These are phyloP conservation scores for Azolla pinnata DNA, from an alignment of 75 land plant genomes.

Conservation along the genomic window DNA sequence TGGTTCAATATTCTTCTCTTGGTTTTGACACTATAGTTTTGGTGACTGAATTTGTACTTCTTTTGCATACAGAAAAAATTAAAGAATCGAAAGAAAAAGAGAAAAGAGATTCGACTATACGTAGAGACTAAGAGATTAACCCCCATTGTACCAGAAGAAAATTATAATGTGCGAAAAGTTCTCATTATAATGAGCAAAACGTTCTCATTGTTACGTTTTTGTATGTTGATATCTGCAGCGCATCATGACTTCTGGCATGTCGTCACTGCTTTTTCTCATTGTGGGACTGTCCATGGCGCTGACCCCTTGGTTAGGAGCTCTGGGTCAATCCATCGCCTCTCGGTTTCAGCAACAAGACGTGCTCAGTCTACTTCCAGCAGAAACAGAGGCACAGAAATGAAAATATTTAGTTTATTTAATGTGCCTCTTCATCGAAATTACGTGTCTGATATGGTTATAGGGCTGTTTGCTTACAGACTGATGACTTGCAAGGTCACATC, in stretches of 20 bases:
- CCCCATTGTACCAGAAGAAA: not conserved
- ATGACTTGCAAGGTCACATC: constrained; percentile 94
- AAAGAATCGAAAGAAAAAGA: too few relatives aligned
- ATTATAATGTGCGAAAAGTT: too few relatives aligned
- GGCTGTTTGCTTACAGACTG: constrained; percentile 48
- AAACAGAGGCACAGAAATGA: constrained; percentile 62
- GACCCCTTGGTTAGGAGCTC: constrained; percentile 95
- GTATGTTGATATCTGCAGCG: constrained; percentile 39
- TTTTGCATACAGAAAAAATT: too few relatives aligned
- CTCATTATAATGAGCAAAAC: too few relatives aligned
- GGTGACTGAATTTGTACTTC: too few relatives aligned
- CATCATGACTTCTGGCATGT: constrained; percentile 73
- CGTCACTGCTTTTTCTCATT: constrained; percentile 86
- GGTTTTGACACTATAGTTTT: too few relatives aligned
- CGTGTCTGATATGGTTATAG: not conserved
- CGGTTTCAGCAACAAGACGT: constrained; percentile 97
- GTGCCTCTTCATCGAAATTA: not conserved
- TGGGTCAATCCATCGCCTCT: constrained; percentile 83
- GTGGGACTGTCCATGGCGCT: constrained; percentile 95
- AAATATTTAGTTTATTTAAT: not conserved
- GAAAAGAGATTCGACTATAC: too few relatives aligned
- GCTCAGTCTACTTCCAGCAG: constrained; percentile 82
- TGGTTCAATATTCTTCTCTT: too few relatives aligned
- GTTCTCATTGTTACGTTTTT: not conserved
- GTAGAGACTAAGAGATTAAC: not conserved